Base-by-base conservation (phyloP, 2,329 filamentous ascomycete genomes). In the Aureobasidium uvarum region DNA sequence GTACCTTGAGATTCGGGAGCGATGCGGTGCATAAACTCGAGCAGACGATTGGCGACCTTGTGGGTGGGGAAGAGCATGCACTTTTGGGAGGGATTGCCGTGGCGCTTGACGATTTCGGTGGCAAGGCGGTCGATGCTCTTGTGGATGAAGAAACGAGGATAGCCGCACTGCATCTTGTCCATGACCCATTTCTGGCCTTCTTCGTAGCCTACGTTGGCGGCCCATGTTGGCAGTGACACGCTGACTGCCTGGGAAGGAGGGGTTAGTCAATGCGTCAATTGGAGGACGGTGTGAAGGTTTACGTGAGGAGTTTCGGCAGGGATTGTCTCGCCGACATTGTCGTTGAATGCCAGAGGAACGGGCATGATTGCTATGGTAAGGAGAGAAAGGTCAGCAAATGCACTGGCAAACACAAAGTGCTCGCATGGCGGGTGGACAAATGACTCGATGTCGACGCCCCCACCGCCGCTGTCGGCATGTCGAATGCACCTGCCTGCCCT, bases 141-240 rank as follows among this genome's bases (percentile, higher is more conserved):
- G 77, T 98, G 92, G 68, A 98, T 88, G 77, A 96, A 97, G 81
- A 98, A 99, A 63, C 93, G 86, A 67, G 95, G 95, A 77, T 99
- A 99, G 41, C 95, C 95, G 51, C 90, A 96, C 69, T 86, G 84
- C 92, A 99, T 89, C 74, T 88, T 89, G 68, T 84, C 85, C 20
- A 95, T 69, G n/a, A 99, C 91, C 89, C 91, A 95, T 65, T 88
- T 81, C 74, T 96, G 85, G 59, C 92, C 94, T 77, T 99, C 92
- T 77, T 99, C 95, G 74, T 99, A 99, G 46, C 87, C 94, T 45
- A 99, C 83, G 72, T 96, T 98, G 69, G 92, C 83, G 70, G 83
- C 84, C 95, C 95, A 99, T 78, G 92, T 96, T 45, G 95, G 95
- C 31, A 99, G 81, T 18, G 95, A 98, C 48, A 98, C 94, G 76